phyloP scores from a whole-genome alignment of 2,329 filamentous ascomycete species.

The Monilinia laxa region DNA sequence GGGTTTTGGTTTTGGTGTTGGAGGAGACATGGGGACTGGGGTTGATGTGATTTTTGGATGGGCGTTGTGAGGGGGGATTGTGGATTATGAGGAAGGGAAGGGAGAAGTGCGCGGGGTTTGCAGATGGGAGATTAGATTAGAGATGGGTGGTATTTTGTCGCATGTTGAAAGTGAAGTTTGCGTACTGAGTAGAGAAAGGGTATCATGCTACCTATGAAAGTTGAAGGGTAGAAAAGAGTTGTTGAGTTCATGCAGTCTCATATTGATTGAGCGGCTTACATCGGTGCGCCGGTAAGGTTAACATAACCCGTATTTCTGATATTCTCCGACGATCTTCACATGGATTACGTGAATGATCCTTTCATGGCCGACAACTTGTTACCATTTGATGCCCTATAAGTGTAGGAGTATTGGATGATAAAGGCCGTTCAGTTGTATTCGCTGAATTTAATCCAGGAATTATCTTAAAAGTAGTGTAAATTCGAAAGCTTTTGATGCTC shows the following conservation, averaged over 20 bases:
- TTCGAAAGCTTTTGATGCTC: background rate
- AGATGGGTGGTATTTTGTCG: background rate
- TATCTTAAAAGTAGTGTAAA: background rate
- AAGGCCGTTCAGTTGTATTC: background rate
- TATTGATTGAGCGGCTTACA: background rate
- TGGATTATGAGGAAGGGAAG: background rate
- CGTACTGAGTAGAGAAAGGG: background rate
- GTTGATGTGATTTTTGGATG: background rate
- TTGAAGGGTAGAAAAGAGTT: background rate
- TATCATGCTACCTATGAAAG: background rate
- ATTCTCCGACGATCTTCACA: slow-evolving; percentile 13
- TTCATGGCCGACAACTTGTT: background rate
- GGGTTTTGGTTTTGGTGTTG: background rate
- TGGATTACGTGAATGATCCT: background rate
- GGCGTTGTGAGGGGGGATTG: background rate
- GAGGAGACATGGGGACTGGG: no score
- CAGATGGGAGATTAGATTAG: background rate
- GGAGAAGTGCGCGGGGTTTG: background rate
- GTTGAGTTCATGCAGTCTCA: background rate
- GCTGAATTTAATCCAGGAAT: background rate
- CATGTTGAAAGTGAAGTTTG: background rate
- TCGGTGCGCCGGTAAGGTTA: background rate
- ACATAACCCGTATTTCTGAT: background rate
- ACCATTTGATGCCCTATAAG: background rate
- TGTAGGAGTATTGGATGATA: background rate